phyloP scores from a whole-genome alignment of 2,329 filamentous ascomycete genomes.

The Phaeosphaeria sp. region DNA sequence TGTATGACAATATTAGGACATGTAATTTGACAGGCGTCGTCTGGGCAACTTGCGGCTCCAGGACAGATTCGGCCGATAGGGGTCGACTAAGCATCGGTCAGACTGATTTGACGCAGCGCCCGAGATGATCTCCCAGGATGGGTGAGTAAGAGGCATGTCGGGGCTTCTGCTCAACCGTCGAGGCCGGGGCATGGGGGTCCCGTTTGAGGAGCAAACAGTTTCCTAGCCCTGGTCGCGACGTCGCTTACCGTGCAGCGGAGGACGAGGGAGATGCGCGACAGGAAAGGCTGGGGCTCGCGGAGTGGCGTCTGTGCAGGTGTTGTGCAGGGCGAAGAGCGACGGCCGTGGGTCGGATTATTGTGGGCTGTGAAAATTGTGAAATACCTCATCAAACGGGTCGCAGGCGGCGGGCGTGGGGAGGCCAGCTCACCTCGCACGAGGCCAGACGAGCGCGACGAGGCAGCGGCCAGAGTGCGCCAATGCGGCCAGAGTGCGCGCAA shows the following conservation, averaged over 20 bases:
- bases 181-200: slow-evolving; percentile 20
- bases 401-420: neutral
- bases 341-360: slow-evolving; percentile 15
- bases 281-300: slow-evolving; percentile 2
- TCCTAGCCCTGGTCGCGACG: slow-evolving; percentile 1
- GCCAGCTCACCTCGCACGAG: slow-evolving; percentile 1
- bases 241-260: slow-evolving; percentile 6
- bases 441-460: neutral
- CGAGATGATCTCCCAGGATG: slow-evolving; percentile 17
- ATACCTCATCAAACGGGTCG: slow-evolving; percentile 7
- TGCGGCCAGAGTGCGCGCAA: slow-evolving; percentile 4
- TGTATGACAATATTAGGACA: slow-evolving; percentile 17
- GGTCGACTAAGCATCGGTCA: slow-evolving; percentile 13
- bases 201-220: slow-evolving; percentile 5
- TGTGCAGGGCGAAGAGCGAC: neutral
- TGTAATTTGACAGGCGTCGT: slow-evolving; percentile 21
- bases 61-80: slow-evolving; percentile 20
- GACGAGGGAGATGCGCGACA: slow-evolving; percentile 7
- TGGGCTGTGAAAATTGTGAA: slow-evolving; percentile 25
- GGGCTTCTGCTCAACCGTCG: slow-evolving; percentile 12
- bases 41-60: slow-evolving; percentile 17
- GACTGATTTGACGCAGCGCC: slow-evolving; percentile 18
- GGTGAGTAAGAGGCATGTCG: slow-evolving; percentile 17
- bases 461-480: neutral
- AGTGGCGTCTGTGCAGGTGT: neutral